Base-by-base conservation (phyloP, 164 flowering plant genomes). In the Chimonanthus salicifolius region DNA sequence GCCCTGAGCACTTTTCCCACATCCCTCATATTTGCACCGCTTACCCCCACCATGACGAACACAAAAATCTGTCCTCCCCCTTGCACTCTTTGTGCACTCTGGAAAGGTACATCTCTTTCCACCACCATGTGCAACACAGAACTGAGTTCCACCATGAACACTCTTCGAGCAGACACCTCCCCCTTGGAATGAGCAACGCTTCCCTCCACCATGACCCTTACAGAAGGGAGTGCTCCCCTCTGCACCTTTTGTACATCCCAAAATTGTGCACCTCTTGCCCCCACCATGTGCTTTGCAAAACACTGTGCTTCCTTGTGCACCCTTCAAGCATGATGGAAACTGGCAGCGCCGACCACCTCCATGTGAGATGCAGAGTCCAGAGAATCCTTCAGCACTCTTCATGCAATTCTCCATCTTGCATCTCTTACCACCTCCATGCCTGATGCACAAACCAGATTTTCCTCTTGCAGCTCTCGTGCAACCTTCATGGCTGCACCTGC, bases 41-140 rank as follows among this genome's bases (percentile, higher is more conserved):
- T 89, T 94, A 2, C 98, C 97, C 21, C 98, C 98, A 45, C 98
- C 98, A 77, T 94, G 98, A n/a, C 94, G 86, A 9, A 94, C 98
- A 79, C 98, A 94, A 62, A 66, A 86, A 74, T 87, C 87, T 3
- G 98, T 94, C 70, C 91, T 74, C 16, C 98, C 98, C 76, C 97
- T 85, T 0, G 97, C 98, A 75, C 98, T 94, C 82, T 88, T 92
- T 49, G 97, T 90, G 84, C 98, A 94, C 48, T 81, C 94, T 20
- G 89, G 83, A 46, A 84, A 78, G 4, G 94, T 92, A 79, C 98
- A 94, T 67, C 98, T 83, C 86, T 94, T 94, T 1, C 98, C 98
- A 58, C 98, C 98, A 9, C 98, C 98, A 74, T 91, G 94, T n/a
- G 92, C 94, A 64, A 89, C 97, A 77, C 97, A 89, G 63, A 81